Percentiles rank a stretch among this genome's conserved stretches.
Evolutionary conservation across 257 asterid species (phyloP).

Genomic region (Lycium barbarum): DNA sequence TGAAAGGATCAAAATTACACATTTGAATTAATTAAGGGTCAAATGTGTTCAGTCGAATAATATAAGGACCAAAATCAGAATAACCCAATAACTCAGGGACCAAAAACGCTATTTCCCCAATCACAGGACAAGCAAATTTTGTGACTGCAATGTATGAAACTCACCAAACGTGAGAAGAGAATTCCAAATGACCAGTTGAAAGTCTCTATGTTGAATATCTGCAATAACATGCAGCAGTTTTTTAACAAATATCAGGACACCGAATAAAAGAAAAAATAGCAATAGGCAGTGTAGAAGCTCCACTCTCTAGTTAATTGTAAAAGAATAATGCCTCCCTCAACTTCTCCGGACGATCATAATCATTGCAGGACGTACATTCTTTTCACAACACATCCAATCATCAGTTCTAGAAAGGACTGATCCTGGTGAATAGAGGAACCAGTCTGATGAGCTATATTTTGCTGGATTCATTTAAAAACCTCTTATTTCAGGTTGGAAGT

Average conservation of each 20-base stretch:
- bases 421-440: not conserved
- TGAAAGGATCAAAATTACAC: too few relatives aligned
- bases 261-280: not conserved
- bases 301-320: not conserved
- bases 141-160: slow-evolving; percentile 33
- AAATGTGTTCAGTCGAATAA: too few relatives aligned
- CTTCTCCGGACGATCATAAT: not conserved
- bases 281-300: not conserved
- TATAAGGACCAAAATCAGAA: too few relatives aligned
- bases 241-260: slow-evolving; percentile 4
- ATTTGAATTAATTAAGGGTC: too few relatives aligned
- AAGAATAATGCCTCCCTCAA: not conserved
- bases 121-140: slow-evolving; percentile 9
- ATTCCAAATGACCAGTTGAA: slow-evolving; percentile 94
- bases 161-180: slow-evolving; percentile 95
- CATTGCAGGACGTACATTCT: not conserved
- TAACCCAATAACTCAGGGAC: too few relatives aligned
- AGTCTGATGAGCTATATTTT: not conserved
- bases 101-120: not conserved
- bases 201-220: slow-evolving; percentile 88
- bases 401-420: not conserved
- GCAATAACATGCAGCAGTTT: slow-evolving; percentile 40
- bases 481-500: not conserved
- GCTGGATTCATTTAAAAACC: not conserved
- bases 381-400: not conserved